These are phyloP conservation scores for Cyamopsis tetragonoloba DNA, from an alignment of 306 rosid species.

Conservation along the genomic window DNA sequence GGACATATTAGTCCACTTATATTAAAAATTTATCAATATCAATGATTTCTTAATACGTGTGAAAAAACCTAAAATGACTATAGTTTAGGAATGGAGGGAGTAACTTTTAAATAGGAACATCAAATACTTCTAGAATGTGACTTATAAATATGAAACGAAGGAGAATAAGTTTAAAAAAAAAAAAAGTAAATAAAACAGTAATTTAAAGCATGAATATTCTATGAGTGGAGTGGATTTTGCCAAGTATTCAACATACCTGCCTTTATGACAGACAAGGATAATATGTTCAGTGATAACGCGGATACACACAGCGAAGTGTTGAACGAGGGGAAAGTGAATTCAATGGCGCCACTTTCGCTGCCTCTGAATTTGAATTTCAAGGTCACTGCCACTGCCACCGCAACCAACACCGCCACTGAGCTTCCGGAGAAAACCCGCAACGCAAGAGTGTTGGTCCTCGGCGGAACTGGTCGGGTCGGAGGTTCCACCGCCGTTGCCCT, in stretches of 20 bases:
- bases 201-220: background rate
- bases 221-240: slow-evolving; percentile 18
- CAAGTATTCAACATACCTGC: background rate
- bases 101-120: too few species aligned
- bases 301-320: background rate
- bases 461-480: slow-evolving; percentile 96
- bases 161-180: too few species aligned
- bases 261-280: background rate
- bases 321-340: background rate
- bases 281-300: background rate
- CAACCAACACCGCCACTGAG: slow-evolving; percentile 11
- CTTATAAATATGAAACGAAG: too few species aligned
- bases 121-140: too few species aligned
- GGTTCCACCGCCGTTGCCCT: slow-evolving; percentile 85
- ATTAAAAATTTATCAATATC: too few species aligned
- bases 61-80: too few species aligned
- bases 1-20: too few species aligned
- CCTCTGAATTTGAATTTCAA: slow-evolving; percentile 31
- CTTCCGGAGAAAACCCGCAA: slow-evolving; percentile 55
- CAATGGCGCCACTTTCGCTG: slow-evolving; percentile 39
- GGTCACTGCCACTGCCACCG: slow-evolving; percentile 1
- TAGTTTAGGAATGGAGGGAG: too few species aligned
- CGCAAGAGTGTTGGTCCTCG: slow-evolving; percentile 71
- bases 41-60: too few species aligned
- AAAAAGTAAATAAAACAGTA: too few species aligned